Evolutionary conservation across 2,329 filamentous ascomycete species (phyloP).

Genomic region (Colletotrichum liaoningense): DNA sequence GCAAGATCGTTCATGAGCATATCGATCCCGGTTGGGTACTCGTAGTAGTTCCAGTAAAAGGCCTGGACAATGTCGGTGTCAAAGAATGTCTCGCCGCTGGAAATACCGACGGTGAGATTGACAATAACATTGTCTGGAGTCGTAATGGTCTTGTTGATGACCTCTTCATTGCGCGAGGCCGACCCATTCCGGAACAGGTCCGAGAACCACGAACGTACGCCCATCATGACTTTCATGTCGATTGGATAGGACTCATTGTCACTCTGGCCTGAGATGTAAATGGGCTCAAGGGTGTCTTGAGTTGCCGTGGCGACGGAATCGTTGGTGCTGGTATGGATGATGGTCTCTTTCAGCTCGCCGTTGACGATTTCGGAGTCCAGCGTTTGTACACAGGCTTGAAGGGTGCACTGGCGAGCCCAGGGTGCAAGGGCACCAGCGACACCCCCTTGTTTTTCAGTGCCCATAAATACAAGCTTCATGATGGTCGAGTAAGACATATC

Average conservation of each 20-base stretch:
- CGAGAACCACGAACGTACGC: constrained; percentile 46
- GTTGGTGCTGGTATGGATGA: constrained; percentile 38
- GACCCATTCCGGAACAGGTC: constrained; percentile 44
- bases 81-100: constrained; percentile 46
- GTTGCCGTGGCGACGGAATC: constrained; percentile 39
- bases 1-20: constrained; percentile 49
- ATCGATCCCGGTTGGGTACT: constrained; percentile 46
- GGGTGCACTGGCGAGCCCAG: constrained; percentile 45
- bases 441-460: constrained; percentile 42
- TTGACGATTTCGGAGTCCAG: constrained; percentile 40
- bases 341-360: constrained; percentile 43
- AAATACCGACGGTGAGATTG: constrained; percentile 47
- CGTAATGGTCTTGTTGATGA: constrained; percentile 43
- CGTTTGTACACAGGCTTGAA: constrained; percentile 45
- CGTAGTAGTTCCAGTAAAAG: constrained; percentile 54
- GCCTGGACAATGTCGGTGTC: constrained; percentile 51
- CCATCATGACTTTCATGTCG: constrained; percentile 43
- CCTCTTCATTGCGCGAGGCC: constrained; percentile 40
- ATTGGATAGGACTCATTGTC: constrained; percentile 39
- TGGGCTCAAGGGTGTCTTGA: constrained; percentile 29
- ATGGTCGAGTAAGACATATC: constrained; percentile 45
- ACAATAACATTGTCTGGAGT: constrained; percentile 41
- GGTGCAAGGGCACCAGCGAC: constrained; percentile 40
- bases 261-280: constrained; percentile 37
- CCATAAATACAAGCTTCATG: constrained; percentile 48